phyloP scores from a whole-genome alignment of 140 eudicot species.

The Senecio squalidus region DNA sequence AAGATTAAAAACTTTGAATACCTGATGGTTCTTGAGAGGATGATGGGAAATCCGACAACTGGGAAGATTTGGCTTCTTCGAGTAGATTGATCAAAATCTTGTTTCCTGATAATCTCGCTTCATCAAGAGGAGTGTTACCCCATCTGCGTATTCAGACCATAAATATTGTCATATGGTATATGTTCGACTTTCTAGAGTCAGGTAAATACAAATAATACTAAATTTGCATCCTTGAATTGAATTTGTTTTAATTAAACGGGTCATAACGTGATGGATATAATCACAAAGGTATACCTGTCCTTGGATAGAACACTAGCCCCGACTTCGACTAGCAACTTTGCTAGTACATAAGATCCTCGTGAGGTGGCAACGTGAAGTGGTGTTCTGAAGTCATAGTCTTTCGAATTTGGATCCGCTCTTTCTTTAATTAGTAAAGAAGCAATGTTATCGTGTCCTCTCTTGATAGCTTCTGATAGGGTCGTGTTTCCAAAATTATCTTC shows the following conservation, averaged over 20 bases:
- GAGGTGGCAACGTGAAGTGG: conserved; percentile 94
- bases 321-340: conserved; percentile 67
- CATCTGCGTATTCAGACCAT: conserved; percentile 44
- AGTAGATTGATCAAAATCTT: conserved; percentile 48
- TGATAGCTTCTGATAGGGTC: conserved; percentile 78
- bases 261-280: not conserved
- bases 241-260: not conserved
- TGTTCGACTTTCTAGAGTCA: conserved; percentile 1
- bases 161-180: not conserved
- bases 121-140: conserved; percentile 91
- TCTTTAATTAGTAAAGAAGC: conserved; percentile 54
- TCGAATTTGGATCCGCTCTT: conserved; percentile 73
- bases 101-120: conserved; percentile 64
- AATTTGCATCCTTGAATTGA: not conserved
- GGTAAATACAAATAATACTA: not conserved
- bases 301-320: conserved; percentile 83
- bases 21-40: conserved; percentile 45
- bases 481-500: conserved; percentile 82
- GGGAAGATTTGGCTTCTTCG: conserved; percentile 61
- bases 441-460: conserved; percentile 60
- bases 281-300: conserved; percentile 55
- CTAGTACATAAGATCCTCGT: conserved; percentile 62
- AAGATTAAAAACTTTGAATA: not conserved
- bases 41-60: conserved; percentile 36
- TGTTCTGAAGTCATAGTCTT: conserved; percentile 75